Conservation (phyloP, 2,329 filamentous ascomycete genomes). For the Trichophyton simii region DNA sequence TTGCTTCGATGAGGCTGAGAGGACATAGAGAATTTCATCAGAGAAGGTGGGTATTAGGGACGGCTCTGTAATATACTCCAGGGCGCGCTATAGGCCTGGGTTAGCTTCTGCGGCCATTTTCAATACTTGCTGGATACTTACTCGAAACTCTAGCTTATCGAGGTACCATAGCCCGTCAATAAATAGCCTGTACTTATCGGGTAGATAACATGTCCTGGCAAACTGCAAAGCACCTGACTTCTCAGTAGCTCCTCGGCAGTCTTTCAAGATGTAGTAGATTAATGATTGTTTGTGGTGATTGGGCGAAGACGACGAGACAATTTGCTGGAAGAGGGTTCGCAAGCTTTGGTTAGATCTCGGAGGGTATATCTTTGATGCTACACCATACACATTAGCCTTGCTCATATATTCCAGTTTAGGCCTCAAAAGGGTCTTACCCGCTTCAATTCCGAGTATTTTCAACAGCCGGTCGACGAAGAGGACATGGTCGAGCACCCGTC, state of each 20-base stretch:
- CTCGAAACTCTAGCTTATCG: slow-evolving; percentile 57
- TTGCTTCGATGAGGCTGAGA: slow-evolving; percentile 48
- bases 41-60: slow-evolving; percentile 69
- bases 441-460: slow-evolving; percentile 54
- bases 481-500: slow-evolving; percentile 54
- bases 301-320: slow-evolving; percentile 52
- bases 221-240: slow-evolving; percentile 43
- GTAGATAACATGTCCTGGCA: slow-evolving; percentile 51
- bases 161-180: slow-evolving; percentile 74
- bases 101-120: not conserved
- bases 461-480: slow-evolving; percentile 73
- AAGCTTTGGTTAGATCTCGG: slow-evolving; percentile 57
- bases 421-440: slow-evolving; percentile 39
- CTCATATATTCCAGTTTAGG: not conserved
- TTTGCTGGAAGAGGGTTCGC: slow-evolving; percentile 55
- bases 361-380: slow-evolving; percentile 56
- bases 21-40: slow-evolving; percentile 62
- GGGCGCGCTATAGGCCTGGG: slow-evolving; percentile 40
- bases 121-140: slow-evolving; percentile 22
- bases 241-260: slow-evolving; percentile 47
- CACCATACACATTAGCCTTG: slow-evolving; percentile 10
- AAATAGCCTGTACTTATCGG: slow-evolving; percentile 64
- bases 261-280: slow-evolving; percentile 71
- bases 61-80: slow-evolving; percentile 67
- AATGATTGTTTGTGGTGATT: slow-evolving; percentile 70